phyloP scores from a whole-genome alignment of 108 stramenopile genomes.

The Licmophora abbreviata region DNA sequence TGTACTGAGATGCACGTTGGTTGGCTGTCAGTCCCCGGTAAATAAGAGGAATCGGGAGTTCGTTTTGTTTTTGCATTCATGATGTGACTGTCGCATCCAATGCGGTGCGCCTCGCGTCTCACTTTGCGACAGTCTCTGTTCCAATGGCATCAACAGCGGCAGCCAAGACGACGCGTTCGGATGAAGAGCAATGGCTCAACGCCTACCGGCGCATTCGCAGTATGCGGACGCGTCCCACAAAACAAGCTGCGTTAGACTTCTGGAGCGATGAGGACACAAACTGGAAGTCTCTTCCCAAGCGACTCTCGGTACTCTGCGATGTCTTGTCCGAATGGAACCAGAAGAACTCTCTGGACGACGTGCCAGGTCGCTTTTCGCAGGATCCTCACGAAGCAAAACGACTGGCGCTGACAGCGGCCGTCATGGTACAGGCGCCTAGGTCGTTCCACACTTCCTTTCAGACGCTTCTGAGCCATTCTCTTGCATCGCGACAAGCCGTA shows the following conservation, averaged over 20 bases:
- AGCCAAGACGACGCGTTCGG: neutral
- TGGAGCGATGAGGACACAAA: conserved; percentile 9
- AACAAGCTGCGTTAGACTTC: conserved; percentile 31
- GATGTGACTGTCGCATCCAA: too few relatives aligned
- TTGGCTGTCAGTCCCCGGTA: too few relatives aligned
- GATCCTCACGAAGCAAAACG: conserved; percentile 41
- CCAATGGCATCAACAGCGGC: neutral
- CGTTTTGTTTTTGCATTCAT: too few relatives aligned
- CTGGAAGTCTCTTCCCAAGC: conserved; percentile 32
- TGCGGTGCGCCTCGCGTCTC: too few relatives aligned
- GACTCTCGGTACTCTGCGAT: conserved; percentile 15
- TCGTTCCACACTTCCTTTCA: conserved; percentile 36
- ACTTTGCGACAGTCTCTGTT: too few relatives aligned
- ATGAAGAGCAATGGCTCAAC: neutral
- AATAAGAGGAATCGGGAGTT: too few relatives aligned
- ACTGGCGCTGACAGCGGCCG: conserved; percentile 43
- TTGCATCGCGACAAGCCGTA: conserved; percentile 27
- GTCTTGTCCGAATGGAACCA: conserved; percentile 17
- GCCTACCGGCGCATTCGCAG: conserved; percentile 2
- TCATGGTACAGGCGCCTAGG: conserved; percentile 28
- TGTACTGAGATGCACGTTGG: too few relatives aligned
- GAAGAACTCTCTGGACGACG: conserved; percentile 6
- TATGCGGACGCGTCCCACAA: conserved; percentile 11
- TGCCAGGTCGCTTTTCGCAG: neutral
- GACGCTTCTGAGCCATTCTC: conserved; percentile 26